These are phyloP conservation scores for Cymbidium sinense DNA, from an alignment of 106 monocot species.

Conservation along the genomic window DNA sequence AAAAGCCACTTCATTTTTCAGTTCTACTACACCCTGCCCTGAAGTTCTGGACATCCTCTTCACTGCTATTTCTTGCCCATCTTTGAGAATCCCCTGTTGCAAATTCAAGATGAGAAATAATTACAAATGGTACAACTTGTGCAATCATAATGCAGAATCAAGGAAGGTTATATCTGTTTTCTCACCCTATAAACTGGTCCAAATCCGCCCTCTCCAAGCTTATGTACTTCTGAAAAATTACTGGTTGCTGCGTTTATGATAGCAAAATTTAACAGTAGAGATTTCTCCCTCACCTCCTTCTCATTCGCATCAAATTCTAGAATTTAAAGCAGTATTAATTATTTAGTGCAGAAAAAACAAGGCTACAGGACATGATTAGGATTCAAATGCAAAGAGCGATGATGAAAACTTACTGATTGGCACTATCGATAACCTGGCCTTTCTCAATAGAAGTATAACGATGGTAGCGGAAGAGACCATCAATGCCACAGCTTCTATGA, in stretches of 20 bases:
- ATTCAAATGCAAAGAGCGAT: not conserved
- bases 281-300: slow-evolving; percentile 1
- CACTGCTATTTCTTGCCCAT: slow-evolving; percentile 14
- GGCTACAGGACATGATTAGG: not conserved
- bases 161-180: not conserved
- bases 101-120: too few species aligned
- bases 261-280: not conserved
- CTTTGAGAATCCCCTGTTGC: not conserved
- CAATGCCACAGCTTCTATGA: not conserved
- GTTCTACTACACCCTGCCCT: slow-evolving; percentile 6
- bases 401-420: not conserved
- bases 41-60: slow-evolving; percentile 14
- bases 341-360: too few species aligned
- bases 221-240: not conserved
- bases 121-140: not conserved
- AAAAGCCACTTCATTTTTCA: slow-evolving; percentile 15
- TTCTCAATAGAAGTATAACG: not conserved
- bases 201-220: slow-evolving; percentile 3
- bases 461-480: not conserved
- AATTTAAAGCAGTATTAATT: not conserved
- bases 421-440: not conserved
- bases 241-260: not conserved
- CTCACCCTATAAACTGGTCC: slow-evolving; percentile 3
- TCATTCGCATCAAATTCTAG: not conserved
- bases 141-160: not conserved